These are phyloP conservation scores for Diplodia sapinea DNA, from an alignment of 2,329 filamentous ascomycete genomes.

Conservation along the genomic window DNA sequence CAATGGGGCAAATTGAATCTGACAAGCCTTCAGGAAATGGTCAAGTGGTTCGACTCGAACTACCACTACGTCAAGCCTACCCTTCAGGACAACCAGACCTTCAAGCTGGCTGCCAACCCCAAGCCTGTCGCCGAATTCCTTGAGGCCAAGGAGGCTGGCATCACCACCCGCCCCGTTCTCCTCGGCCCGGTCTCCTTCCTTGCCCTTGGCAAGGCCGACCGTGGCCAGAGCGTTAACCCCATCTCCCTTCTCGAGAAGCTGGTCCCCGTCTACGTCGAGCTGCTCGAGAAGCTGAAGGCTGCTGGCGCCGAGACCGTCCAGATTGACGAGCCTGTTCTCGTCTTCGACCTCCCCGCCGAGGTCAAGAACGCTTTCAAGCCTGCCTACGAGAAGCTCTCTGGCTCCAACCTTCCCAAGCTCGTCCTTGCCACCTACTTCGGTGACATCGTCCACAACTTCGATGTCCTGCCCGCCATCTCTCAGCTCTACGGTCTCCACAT, in stretches of 20 bases:
- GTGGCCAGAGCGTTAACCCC: constrained; percentile 88
- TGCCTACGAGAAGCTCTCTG: constrained; percentile 87
- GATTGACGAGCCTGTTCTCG: constrained; percentile 96
- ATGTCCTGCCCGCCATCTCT: constrained; percentile 75
- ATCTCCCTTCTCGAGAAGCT: constrained; percentile 94
- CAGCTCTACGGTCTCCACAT: constrained; percentile 86
- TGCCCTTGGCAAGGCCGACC: constrained; percentile 96
- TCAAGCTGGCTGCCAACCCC: constrained; percentile 84
- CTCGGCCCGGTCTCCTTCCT: constrained; percentile 98
- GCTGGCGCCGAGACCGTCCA: constrained; percentile 96
- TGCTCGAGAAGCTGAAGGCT: constrained; percentile 90
- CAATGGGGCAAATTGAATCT: constrained; percentile 34
- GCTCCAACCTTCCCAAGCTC: constrained; percentile 82
- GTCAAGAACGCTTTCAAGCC: constrained; percentile 98
- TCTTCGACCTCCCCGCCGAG: constrained; percentile 89
- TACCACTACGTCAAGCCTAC: constrained; percentile 99
- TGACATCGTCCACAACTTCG: constrained; percentile 99
- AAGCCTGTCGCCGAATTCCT: constrained; percentile 95
- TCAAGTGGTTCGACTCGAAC: constrained; percentile 99
- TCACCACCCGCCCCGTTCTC: constrained; percentile 89
- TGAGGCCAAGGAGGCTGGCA: constrained; percentile 97
- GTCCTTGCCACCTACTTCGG: constrained; percentile 98
- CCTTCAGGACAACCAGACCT: constrained; percentile 93
- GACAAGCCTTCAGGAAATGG: constrained; percentile 75
- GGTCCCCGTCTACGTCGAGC: constrained; percentile 90